These are phyloP conservation scores for Globisporangium perplexum DNA, from an alignment of 352 stramenopile species.

Conservation along the genomic window DNA sequence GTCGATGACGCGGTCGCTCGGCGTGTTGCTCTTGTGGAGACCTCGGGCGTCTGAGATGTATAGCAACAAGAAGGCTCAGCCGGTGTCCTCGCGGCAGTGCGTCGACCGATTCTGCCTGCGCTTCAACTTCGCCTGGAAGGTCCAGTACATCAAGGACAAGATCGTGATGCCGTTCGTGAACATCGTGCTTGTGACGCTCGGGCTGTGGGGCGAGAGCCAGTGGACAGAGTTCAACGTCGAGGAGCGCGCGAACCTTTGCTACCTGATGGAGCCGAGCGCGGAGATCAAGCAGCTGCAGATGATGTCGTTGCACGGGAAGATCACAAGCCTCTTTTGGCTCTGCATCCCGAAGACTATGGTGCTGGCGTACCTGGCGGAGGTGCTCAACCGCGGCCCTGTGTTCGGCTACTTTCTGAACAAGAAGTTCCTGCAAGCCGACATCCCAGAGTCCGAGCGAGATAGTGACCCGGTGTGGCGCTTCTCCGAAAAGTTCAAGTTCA, in stretches of 20 bases:
- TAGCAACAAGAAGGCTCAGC: slow-evolving; percentile 18
- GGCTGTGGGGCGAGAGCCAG: slow-evolving; percentile 37
- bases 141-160: slow-evolving; percentile 53
- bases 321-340: slow-evolving; percentile 56
- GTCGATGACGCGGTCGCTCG: slow-evolving; percentile 32
- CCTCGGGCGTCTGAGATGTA: slow-evolving; percentile 39
- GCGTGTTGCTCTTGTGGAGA: slow-evolving; percentile 35
- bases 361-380: slow-evolving; percentile 43
- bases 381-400: slow-evolving; percentile 46
- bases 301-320: slow-evolving; percentile 63
- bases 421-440: slow-evolving; percentile 54
- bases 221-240: slow-evolving; percentile 55
- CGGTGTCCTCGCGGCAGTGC: slow-evolving; percentile 20
- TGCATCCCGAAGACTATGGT: slow-evolving; percentile 43
- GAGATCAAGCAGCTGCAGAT: slow-evolving; percentile 67
- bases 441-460: slow-evolving; percentile 48
- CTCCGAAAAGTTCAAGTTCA: slow-evolving; percentile 19
- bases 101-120: slow-evolving; percentile 40
- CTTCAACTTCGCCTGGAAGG: slow-evolving; percentile 57
- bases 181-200: slow-evolving; percentile 36
- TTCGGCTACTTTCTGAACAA: slow-evolving; percentile 61
- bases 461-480: slow-evolving; percentile 46
- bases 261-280: slow-evolving; percentile 44
- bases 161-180: slow-evolving; percentile 49
- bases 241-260: slow-evolving; percentile 49